Conservation (phyloP, 108 stramenopile species). For the Skeletonema grethae region DNA sequence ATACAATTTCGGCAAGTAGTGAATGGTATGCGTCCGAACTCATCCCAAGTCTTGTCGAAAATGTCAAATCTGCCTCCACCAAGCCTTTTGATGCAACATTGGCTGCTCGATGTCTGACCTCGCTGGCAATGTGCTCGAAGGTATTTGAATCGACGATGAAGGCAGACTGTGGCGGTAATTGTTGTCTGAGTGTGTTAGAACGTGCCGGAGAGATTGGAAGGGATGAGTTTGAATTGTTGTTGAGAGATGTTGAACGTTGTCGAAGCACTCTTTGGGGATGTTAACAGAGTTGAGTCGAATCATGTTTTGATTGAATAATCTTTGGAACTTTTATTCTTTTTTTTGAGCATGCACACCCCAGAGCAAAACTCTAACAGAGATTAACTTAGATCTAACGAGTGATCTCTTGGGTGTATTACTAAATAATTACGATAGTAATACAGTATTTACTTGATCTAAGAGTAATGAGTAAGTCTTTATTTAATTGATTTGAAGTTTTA, state of each 20-base stretch:
- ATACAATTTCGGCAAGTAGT: slow-evolving; percentile 27
- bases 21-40: slow-evolving; percentile 65
- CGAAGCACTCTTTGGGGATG: slow-evolving; percentile 16
- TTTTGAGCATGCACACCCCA: background rate
- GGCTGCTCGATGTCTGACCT: slow-evolving; percentile 59
- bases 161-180: background rate
- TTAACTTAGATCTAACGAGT: background rate
- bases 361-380: background rate
- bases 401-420: background rate
- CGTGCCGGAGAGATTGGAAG: slow-evolving; percentile 52
- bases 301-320: too few species aligned
- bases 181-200: slow-evolving; percentile 28
- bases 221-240: slow-evolving; percentile 61
- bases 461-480: background rate
- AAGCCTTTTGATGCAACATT: slow-evolving; percentile 66
- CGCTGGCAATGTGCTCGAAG: slow-evolving; percentile 41
- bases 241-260: slow-evolving; percentile 51
- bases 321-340: too few species aligned
- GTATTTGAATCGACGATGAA: slow-evolving; percentile 38
- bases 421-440: background rate
- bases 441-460: background rate
- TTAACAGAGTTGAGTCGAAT: background rate
- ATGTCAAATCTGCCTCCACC: slow-evolving; percentile 49
- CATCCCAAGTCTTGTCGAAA: slow-evolving; percentile 57
- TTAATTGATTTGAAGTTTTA: background rate